Evolutionary conservation across 202 grass and related monocot species (phyloP).

Genomic region (Musa balbisiana): DNA sequence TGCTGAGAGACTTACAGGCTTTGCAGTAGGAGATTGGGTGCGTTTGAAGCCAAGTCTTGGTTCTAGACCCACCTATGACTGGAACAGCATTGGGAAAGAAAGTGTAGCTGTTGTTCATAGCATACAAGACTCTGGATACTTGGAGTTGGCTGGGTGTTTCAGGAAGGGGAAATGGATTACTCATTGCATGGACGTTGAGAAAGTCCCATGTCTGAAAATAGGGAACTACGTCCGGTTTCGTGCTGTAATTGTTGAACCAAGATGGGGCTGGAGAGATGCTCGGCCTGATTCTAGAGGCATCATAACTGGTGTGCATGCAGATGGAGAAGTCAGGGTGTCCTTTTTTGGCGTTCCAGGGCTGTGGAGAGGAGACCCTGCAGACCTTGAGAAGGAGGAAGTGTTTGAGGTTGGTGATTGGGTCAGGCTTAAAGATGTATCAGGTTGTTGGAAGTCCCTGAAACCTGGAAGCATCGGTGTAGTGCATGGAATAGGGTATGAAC

Average conservation of each 20-base stretch:
- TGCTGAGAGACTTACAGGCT: constrained; percentile 90
- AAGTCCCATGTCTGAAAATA: constrained; percentile 70
- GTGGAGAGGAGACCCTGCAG: constrained; percentile 91
- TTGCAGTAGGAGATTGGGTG: constrained; percentile 98
- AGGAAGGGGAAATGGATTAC: constrained; percentile 92
- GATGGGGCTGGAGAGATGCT: constrained; percentile 98
- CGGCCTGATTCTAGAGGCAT: constrained; percentile 82
- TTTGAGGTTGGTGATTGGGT: constrained; percentile 89
- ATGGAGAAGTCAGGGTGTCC: constrained; percentile 82
- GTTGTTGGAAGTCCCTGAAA: constrained; percentile 77
- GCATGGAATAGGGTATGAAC: constrained; percentile 84
- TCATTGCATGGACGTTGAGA: constrained; percentile 91
- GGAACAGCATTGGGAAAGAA: constrained; percentile 83
- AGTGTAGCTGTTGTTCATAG: constrained; percentile 88
- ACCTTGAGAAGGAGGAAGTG: constrained; percentile 76
- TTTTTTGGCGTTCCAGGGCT: constrained; percentile 65
- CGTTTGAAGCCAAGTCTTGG: constrained; percentile 64
- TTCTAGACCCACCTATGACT: constrained; percentile 85
- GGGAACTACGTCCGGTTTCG: constrained; percentile 80
- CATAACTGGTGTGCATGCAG: constrained; percentile 80
- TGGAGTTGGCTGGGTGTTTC: constrained; percentile 91
- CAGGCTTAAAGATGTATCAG: constrained; percentile 40
- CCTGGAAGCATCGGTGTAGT: constrained; percentile 83
- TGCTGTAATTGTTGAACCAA: constrained; percentile 68
- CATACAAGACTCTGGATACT: constrained; percentile 90